Percentiles rank a stretch among this genome's conserved stretches.
These are phyloP conservation scores for Ceratocystis alfenasii DNA, from an alignment of 2,329 filamentous ascomycete species.

Conservation along the genomic window DNA sequence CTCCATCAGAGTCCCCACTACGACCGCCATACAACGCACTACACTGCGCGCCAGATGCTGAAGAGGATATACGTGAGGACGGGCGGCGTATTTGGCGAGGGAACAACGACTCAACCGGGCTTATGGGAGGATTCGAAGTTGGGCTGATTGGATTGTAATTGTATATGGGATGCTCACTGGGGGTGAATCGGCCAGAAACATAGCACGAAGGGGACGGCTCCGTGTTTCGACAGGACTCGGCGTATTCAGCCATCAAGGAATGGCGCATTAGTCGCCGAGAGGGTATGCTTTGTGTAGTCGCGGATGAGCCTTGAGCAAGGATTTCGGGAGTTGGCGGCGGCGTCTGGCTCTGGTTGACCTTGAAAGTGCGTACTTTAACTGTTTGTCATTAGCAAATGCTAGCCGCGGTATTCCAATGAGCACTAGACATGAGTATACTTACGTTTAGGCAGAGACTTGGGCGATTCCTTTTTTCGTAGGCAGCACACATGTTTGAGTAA, in stretches of 20 bases:
- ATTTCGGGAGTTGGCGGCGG: conserved; percentile 11
- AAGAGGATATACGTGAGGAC: conserved; percentile 14
- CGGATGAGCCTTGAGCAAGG: conserved; percentile 16
- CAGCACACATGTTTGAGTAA: conserved; percentile 19
- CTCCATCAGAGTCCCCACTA: conserved; percentile 6
- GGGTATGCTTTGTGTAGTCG: conserved; percentile 12
- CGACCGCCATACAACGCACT: neutral
- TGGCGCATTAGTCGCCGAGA: conserved; percentile 19
- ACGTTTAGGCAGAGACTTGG: conserved; percentile 15
- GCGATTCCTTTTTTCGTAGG: conserved; percentile 11
- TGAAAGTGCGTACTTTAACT: conserved; percentile 19
- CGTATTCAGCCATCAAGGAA: conserved; percentile 19
- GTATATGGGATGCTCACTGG: conserved; percentile 19
- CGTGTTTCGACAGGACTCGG: conserved; percentile 5
- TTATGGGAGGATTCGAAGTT: neutral
- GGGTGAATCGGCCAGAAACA: conserved; percentile 9
- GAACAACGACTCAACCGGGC: conserved; percentile 7
- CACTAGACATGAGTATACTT: neutral
- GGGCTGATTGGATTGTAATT: conserved; percentile 19
- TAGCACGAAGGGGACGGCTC: conserved; percentile 13
- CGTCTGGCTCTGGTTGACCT: conserved; percentile 16
- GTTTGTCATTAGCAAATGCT: neutral
- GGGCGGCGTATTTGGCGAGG: conserved; percentile 4
- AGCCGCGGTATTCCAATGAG: neutral
- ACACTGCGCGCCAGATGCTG: neutral